Conservation (phyloP, 2,329 filamentous ascomycete species). For the Talaromyces sp. region DNA sequence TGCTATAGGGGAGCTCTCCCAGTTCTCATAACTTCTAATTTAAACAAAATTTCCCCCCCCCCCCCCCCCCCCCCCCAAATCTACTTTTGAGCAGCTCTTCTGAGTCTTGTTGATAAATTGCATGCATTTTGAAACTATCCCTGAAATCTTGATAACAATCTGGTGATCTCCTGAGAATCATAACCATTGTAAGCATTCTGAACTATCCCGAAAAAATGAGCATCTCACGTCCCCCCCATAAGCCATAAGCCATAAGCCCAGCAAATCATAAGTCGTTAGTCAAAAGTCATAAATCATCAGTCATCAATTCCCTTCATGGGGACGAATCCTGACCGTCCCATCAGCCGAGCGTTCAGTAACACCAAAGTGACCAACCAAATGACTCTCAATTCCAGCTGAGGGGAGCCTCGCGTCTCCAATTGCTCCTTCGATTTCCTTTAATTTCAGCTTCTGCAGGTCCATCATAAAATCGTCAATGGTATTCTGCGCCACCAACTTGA, state of each 20-base stretch:
- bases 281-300: neutral
- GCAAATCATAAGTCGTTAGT: neutral
- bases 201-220: neutral
- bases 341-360: constrained; percentile 11
- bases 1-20: too few species aligned
- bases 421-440: constrained; percentile 22
- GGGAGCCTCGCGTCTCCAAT: constrained; percentile 25
- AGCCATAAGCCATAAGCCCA: neutral
- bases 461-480: constrained; percentile 59
- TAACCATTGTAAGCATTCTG: neutral
- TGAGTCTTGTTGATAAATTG: neutral
- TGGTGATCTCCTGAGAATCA: neutral
- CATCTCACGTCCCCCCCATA: neutral
- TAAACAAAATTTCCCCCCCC: too few species aligned
- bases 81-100: neutral
- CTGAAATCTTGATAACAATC: neutral
- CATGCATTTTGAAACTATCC: neutral
- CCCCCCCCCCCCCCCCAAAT: too few species aligned
- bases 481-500: constrained; percentile 54
- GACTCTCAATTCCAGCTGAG: constrained; percentile 18
- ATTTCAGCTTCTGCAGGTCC: constrained; percentile 56
- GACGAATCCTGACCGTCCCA: neutral
- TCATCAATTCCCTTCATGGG: neutral
- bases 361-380: constrained; percentile 29
- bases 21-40: too few species aligned